phyloP scores from a whole-genome alignment of 768 basidiomycete species.

The Rhodotorula graminis region DNA sequence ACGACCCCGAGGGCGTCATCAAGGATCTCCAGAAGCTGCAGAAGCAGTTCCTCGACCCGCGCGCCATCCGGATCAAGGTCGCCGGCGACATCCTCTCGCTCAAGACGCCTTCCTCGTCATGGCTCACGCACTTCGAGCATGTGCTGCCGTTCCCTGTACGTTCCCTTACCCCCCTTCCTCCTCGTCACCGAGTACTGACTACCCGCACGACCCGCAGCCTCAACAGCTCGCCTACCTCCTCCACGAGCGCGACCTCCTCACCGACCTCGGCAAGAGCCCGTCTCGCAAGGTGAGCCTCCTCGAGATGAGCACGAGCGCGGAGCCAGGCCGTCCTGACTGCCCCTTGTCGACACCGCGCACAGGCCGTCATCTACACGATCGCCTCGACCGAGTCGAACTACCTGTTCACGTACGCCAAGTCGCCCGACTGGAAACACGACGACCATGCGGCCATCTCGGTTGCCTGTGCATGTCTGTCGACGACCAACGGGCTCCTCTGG shows the following conservation, averaged over 20 bases:
- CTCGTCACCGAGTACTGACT: no score
- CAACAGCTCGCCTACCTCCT: conserved; percentile 60
- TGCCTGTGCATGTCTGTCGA: neutral
- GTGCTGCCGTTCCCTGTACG: conserved; percentile 53
- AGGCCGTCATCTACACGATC: conserved; percentile 81
- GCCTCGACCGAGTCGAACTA: conserved; percentile 91
- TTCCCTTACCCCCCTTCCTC: conserved; percentile 47
- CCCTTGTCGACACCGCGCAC: neutral
- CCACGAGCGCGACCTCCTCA: conserved; percentile 63
- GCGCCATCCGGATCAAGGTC: conserved; percentile 78
- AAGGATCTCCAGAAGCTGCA: conserved; percentile 69
- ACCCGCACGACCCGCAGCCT: neutral
- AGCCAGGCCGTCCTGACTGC: no score
- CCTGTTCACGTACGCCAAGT: conserved; percentile 42
- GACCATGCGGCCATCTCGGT: conserved; percentile 6
- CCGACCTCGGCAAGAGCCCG: conserved; percentile 65
- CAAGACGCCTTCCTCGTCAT: conserved; percentile 65
- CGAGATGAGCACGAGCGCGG: neutral
- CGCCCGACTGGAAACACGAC: conserved; percentile 51
- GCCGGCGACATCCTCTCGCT: conserved; percentile 71
- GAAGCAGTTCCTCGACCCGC: conserved; percentile 62
- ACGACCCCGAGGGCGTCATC: conserved; percentile 65
- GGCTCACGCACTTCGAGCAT: conserved; percentile 64
- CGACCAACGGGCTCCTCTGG: conserved; percentile 52
- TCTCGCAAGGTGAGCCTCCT: conserved; percentile 56